Base-by-base conservation (phyloP, 441 rosid species). In the Gossypium aridum region DNA sequence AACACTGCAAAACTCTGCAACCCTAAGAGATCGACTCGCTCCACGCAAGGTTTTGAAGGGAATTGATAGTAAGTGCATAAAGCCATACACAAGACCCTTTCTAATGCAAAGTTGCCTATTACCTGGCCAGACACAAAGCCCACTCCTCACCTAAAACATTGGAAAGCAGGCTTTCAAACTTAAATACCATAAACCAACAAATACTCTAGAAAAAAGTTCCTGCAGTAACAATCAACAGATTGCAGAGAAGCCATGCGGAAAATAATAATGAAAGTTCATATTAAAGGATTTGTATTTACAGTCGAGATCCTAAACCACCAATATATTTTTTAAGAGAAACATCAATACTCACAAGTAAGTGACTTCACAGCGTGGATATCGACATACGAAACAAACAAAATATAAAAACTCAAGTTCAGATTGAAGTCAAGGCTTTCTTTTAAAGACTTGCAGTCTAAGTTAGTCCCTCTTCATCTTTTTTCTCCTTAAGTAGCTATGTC, bases 11-110 rank as follows among this genome's bases (percentile, higher is more conserved):
- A 96, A 96, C 65, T 92, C 91, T 26, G 94, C 82, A 53, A 93
- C 88, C 76, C 85, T 91, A 63, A 96, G 96, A 2, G 98, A 86
- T 70, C 95, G 87, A 80, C 98, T 81, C 8, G 99, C 98, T 74
- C 93, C 91, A 61, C 92, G 92, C 87, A 96, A 82, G 23, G 97
- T 93, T 81, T 93, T 93, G 70, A 92, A 80, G 39, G 99, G 98
- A 70, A 83, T 83, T 14, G 97, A 92, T 74, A 93, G 51, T 57
- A 93, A 73, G 72, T 85, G 88, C 88, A 92, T 84, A 10, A 96
- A 80, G 71, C 97, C 97, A 88, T 91, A 92, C 75, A 92, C 54
- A 47, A 96, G 81, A 78, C 96, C 94, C 82, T 92, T 93, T 67
- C 97, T 86, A 17, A 93, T 77, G 87, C 89, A 87, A 80, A 96